Evolutionary conservation across 768 basidiomycete genomes (phyloP).

Genomic region (Mycena vulgaris): DNA sequence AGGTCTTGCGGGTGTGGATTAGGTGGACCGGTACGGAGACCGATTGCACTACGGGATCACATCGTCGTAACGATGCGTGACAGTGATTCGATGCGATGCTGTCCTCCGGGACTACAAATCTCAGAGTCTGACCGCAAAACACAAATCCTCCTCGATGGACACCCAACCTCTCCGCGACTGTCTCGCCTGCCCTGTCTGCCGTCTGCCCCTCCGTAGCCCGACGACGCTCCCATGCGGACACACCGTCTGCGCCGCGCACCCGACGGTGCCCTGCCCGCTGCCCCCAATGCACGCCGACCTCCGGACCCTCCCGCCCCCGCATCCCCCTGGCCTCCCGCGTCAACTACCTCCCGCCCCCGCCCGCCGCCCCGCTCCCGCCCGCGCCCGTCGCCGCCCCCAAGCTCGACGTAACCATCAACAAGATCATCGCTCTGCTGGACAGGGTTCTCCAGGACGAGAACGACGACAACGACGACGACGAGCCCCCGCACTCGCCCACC

Average conservation of each 20-base stretch:
- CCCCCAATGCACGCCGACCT: slow-evolving; percentile 48
- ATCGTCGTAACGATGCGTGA: no score
- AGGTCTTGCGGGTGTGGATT: no score
- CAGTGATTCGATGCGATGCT: no score
- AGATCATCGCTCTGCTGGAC: slow-evolving; percentile 63
- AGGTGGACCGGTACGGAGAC: no score
- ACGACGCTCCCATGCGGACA: slow-evolving; percentile 89
- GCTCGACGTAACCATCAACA: slow-evolving; percentile 72
- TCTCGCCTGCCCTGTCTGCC: slow-evolving; percentile 72
- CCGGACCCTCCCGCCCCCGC: slow-evolving; percentile 47
- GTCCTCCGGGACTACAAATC: no score
- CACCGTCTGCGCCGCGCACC: slow-evolving; percentile 78
- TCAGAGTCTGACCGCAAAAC: slow-evolving; percentile 3
- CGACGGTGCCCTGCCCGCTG: slow-evolving; percentile 51
- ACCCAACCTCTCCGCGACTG: slow-evolving; percentile 46
- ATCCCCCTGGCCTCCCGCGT: slow-evolving; percentile 60
- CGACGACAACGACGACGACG: slow-evolving; percentile 41
- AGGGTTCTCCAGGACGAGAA: slow-evolving; percentile 49
- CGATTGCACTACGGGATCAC: no score
- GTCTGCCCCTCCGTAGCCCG: slow-evolving; percentile 70
- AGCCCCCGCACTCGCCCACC: slow-evolving; percentile 29
- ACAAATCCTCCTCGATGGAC: slow-evolving; percentile 29
- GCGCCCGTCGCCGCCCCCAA: slow-evolving; percentile 36
- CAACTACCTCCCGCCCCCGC: slow-evolving; percentile 52
- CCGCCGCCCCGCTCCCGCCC: slow-evolving; percentile 32